Percentiles rank a stretch among this genome's conserved stretches.
phyloP scores from a whole-genome alignment of 208 protist species.

The Wallacemonas sp. region DNA sequence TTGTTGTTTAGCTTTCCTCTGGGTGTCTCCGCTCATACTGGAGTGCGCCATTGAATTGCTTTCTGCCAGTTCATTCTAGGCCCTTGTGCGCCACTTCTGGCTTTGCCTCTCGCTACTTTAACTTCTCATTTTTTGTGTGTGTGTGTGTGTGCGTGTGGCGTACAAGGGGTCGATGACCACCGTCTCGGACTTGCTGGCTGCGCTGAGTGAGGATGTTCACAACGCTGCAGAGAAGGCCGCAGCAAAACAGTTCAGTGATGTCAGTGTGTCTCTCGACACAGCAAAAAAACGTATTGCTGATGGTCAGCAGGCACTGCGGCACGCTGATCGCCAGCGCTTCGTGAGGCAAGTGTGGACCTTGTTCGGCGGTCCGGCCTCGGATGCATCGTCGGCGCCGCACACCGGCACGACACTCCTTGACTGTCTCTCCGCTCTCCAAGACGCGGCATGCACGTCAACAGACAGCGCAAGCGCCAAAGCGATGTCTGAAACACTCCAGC shows the following conservation, averaged over 20 bases:
- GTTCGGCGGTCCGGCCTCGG: not conserved
- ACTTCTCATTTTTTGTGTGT: constrained; percentile 14
- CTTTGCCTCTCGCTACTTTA: not conserved
- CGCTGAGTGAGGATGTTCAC: not conserved
- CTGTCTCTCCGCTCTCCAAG: not conserved
- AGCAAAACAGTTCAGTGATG: not conserved
- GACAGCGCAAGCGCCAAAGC: constrained; percentile 6
- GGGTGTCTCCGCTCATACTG: too few relatives aligned
- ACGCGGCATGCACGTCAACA: constrained; percentile 1
- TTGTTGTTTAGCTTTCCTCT: constrained; percentile 2
- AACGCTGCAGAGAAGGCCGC: not conserved
- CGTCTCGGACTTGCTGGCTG: not conserved
- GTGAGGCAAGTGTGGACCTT: not conserved
- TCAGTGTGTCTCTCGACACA: not conserved
- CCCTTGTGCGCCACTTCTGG: too few relatives aligned
- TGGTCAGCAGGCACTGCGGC: not conserved
- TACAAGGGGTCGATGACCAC: not conserved
- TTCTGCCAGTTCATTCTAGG: too few relatives aligned
- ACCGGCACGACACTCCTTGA: not conserved
- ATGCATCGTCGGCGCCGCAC: not conserved
- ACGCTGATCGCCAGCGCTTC: not conserved
- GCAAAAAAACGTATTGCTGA: not conserved
- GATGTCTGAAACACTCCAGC: not conserved
- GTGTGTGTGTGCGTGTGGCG: not conserved
- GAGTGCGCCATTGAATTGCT: too few relatives aligned